A percentile compares a stretch with the other conserved stretches of the same genome.
Conservation (phyloP, 192 early-diverging fungal species). For the Coemansia sp. region DNA sequence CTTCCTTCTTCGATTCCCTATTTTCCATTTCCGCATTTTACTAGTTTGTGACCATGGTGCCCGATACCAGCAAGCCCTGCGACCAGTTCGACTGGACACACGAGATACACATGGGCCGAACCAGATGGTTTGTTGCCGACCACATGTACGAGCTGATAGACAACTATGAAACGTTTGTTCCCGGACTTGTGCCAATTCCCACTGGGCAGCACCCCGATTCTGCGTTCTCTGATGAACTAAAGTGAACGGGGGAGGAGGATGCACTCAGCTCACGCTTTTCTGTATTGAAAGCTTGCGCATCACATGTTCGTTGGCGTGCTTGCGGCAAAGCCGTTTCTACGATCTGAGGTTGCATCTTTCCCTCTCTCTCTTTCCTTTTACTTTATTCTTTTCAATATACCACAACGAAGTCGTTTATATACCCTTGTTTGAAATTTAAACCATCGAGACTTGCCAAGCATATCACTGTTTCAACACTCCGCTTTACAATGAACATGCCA, state of each 20-base stretch:
- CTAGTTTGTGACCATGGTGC: slow-evolving; percentile 26
- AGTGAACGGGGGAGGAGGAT: too few relatives aligned
- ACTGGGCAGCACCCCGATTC: slow-evolving; percentile 51
- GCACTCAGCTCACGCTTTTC: too few relatives aligned
- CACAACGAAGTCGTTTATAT: too few relatives aligned
- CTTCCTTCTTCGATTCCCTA: neutral
- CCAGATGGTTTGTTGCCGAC: slow-evolving; percentile 55
- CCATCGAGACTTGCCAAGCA: neutral
- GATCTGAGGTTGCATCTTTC: neutral
- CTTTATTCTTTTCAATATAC: neutral
- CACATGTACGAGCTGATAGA: slow-evolving; percentile 54
- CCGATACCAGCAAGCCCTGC: slow-evolving; percentile 52
- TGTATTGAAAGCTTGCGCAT: too few relatives aligned
- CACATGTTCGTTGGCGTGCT: too few relatives aligned
- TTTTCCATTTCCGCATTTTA: neutral
- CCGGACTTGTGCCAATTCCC: slow-evolving; percentile 50
- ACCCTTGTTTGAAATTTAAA: slow-evolving; percentile 4
- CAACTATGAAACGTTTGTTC: slow-evolving; percentile 40
- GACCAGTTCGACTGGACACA: slow-evolving; percentile 57
- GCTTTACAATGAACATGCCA: slow-evolving; percentile 43
- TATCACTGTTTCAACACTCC: neutral
- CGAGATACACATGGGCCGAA: slow-evolving; percentile 50
- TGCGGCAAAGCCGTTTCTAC: too few relatives aligned
- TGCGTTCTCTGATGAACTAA: slow-evolving; percentile 48
- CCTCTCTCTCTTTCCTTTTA: neutral